Conservation (phyloP, 2,329 filamentous ascomycete species). For the Monosporascus cannonballus region DNA sequence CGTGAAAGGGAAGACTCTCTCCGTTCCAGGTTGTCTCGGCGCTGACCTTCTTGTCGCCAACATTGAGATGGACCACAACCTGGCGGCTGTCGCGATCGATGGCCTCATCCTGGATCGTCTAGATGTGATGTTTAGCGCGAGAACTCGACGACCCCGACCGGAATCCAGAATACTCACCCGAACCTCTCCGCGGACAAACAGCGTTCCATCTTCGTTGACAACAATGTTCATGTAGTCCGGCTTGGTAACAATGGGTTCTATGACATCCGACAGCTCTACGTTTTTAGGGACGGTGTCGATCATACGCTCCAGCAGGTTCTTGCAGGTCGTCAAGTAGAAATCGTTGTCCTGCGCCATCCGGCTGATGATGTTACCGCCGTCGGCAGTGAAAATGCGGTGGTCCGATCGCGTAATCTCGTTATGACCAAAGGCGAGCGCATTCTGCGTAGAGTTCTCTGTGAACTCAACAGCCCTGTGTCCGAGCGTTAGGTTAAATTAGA, state of each 20-base stretch:
- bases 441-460: constrained; percentile 18
- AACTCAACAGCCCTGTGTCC: constrained; percentile 2
- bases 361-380: constrained; percentile 21
- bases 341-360: constrained; percentile 16
- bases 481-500: neutral
- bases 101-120: neutral
- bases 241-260: constrained; percentile 18
- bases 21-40: neutral
- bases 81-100: neutral
- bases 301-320: constrained; percentile 18
- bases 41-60: too few species aligned
- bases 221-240: constrained; percentile 22
- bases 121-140: neutral
- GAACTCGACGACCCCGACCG: neutral
- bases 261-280: constrained; percentile 14
- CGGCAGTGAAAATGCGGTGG: constrained; percentile 21
- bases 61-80: neutral
- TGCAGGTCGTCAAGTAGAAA: constrained; percentile 18
- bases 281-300: constrained; percentile 20
- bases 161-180: constrained; percentile 10
- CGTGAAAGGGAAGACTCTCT: neutral
- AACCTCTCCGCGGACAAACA: constrained; percentile 16
- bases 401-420: constrained; percentile 22
- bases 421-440: constrained; percentile 19
- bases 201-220: constrained; percentile 7